Evolutionary conservation across 768 basidiomycete genomes (phyloP).

Genomic region (Pisolithus marmoratus): DNA sequence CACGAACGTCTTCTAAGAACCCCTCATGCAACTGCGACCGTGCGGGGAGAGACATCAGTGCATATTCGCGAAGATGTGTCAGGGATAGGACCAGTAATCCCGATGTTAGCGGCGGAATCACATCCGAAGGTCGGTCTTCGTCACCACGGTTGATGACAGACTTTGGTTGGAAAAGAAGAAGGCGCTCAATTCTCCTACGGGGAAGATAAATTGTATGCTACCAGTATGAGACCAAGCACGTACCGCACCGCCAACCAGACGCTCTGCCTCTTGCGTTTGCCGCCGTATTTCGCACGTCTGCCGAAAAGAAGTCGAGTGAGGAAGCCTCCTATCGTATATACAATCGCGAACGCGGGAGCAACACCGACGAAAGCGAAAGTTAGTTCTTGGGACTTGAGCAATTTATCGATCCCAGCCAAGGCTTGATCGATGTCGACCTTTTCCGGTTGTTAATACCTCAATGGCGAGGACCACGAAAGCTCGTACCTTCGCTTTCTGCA

Average conservation of each 20-base stretch:
- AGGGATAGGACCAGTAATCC: constrained; percentile 72
- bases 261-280: constrained; percentile 43
- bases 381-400: constrained; percentile 89
- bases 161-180: constrained; percentile 49
- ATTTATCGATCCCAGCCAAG: constrained; percentile 83
- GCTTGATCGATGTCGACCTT: constrained; percentile 92
- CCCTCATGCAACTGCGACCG: constrained; percentile 63
- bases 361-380: constrained; percentile 97
- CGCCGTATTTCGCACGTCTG: constrained; percentile 52
- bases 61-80: constrained; percentile 60
- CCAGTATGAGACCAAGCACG: neutral
- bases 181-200: constrained; percentile 58
- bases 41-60: constrained; percentile 47
- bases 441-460: neutral
- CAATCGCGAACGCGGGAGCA: constrained; percentile 78
- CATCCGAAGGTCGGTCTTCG: constrained; percentile 8
- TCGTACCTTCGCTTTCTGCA: constrained; percentile 88
- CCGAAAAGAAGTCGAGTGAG: constrained; percentile 45
- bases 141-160: constrained; percentile 11
- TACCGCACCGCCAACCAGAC: constrained; percentile 73
- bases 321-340: constrained; percentile 62
- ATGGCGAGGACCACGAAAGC: neutral
- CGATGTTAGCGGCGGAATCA: constrained; percentile 50
- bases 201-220: neutral
- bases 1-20: constrained; percentile 80